Conservation (phyloP, 139 green algal genomes). For the Micromonas commoda region DNA sequence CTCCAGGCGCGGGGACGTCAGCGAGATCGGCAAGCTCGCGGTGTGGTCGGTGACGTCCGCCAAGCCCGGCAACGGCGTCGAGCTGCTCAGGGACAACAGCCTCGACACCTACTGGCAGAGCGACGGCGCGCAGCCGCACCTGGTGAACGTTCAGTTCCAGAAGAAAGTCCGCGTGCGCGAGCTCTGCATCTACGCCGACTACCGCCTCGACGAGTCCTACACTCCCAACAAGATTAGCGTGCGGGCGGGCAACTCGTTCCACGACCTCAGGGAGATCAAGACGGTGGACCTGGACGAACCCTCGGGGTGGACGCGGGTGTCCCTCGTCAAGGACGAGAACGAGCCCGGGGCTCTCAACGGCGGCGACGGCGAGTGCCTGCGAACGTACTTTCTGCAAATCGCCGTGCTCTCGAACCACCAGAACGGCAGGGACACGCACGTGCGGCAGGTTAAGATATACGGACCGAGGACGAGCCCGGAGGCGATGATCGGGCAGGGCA, state of each 20-base stretch:
- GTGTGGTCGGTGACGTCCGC: slow-evolving; percentile 87
- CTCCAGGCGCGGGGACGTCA: not conserved
- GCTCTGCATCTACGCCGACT: slow-evolving; percentile 83
- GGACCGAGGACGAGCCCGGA: slow-evolving; percentile 41
- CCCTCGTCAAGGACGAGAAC: slow-evolving; percentile 13
- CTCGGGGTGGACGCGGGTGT: slow-evolving; percentile 70
- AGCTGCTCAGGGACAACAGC: slow-evolving; percentile 80
- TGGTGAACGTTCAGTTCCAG: slow-evolving; percentile 90
- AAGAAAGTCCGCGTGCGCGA: slow-evolving; percentile 63
- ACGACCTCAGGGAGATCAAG: slow-evolving; percentile 69
- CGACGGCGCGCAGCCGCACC: slow-evolving; percentile 73
- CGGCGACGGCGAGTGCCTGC: slow-evolving; percentile 29
- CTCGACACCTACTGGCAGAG: slow-evolving; percentile 93
- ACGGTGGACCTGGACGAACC: slow-evolving; percentile 77
- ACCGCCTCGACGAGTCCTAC: slow-evolving; percentile 92
- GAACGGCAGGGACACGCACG: slow-evolving; percentile 93
- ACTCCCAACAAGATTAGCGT: slow-evolving; percentile 82
- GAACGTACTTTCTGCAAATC: slow-evolving; percentile 47
- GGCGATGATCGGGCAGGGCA: slow-evolving; percentile 3
- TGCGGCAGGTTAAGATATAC: slow-evolving; percentile 74
- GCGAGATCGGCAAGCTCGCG: slow-evolving; percentile 77
- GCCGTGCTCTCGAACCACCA: slow-evolving; percentile 89
- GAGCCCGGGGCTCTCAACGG: not conserved
- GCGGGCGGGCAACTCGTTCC: slow-evolving; percentile 62
- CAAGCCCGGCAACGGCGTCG: slow-evolving; percentile 92